Conservation (phyloP, 257 asterid species). For the Solanum rostratum region DNA sequence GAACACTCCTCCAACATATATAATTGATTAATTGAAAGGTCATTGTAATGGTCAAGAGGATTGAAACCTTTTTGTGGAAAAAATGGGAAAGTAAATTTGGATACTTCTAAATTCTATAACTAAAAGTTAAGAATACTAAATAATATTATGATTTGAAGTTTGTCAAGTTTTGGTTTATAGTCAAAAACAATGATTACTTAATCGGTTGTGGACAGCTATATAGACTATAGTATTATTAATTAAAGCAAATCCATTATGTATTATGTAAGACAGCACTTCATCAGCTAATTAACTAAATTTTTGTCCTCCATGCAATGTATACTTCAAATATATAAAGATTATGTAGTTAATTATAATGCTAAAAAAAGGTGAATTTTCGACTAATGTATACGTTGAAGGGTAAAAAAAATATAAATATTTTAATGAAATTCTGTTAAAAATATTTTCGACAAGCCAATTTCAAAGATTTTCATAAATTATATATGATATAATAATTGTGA, state of each 20-base stretch:
- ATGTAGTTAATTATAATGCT: no score
- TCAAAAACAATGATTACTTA: slow-evolving; percentile 14
- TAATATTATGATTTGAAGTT: background rate
- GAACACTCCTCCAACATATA: background rate
- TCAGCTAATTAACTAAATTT: background rate
- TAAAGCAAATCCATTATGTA: background rate
- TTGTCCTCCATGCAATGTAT: background rate
- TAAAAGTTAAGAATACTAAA: background rate
- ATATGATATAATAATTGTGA: no score
- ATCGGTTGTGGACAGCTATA: slow-evolving; percentile 8
- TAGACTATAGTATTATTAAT: background rate
- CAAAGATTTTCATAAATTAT: background rate
- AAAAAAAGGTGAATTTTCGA: no score
- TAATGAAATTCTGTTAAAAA: background rate
- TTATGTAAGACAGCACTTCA: background rate
- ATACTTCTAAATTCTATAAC: background rate
- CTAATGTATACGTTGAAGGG: background rate
- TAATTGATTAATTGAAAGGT: background rate
- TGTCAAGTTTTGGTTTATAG: slow-evolving; percentile 1
- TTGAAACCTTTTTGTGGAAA: slow-evolving; percentile 4
- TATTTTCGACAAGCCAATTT: background rate
- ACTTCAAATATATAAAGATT: background rate
- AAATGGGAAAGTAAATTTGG: background rate
- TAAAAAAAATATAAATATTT: background rate
- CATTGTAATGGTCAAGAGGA: slow-evolving; percentile 15